phyloP scores from a whole-genome alignment of 1,284 basidiomycete species.

The Cronartium ribicola region DNA sequence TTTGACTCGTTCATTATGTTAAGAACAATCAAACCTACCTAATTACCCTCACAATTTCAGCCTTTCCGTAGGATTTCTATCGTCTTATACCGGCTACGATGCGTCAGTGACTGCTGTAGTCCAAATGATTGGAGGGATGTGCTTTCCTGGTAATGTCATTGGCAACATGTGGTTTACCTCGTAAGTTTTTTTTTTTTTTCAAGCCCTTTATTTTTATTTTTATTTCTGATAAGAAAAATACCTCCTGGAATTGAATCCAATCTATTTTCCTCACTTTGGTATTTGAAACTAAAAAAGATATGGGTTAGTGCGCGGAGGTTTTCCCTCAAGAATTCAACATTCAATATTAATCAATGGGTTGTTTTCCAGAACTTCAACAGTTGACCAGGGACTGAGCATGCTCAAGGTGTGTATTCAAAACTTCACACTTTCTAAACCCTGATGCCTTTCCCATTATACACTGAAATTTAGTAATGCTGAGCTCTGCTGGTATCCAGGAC shows the following conservation, averaged over 20 bases:
- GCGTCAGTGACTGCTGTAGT: slow-evolving; percentile 19
- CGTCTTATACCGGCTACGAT: not conserved
- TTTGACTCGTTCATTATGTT: no score
- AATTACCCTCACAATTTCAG: not conserved
- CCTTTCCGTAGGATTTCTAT: not conserved
- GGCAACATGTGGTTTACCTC: slow-evolving; percentile 39
- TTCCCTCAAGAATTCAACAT: not conserved
- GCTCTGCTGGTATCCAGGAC: not conserved
- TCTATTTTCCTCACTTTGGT: no score
- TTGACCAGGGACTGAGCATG: not conserved
- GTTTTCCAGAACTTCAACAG: not conserved
- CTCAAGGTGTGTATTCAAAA: not conserved
- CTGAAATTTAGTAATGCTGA: no score
- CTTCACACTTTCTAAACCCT: not conserved
- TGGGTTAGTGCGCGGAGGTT: not conserved
- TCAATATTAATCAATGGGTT: not conserved
- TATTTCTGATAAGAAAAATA: not conserved
- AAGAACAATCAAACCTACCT: no score
- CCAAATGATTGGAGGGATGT: slow-evolving; percentile 36
- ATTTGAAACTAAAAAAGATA: not conserved
- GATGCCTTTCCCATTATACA: not conserved
- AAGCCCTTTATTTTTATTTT: not conserved
- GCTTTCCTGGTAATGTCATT: slow-evolving; percentile 33
- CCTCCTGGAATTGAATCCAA: not conserved
- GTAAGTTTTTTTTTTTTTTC: not conserved